These are phyloP conservation scores for Fusarium agapanthi DNA, from an alignment of 2,329 filamentous ascomycete species.

Conservation along the genomic window DNA sequence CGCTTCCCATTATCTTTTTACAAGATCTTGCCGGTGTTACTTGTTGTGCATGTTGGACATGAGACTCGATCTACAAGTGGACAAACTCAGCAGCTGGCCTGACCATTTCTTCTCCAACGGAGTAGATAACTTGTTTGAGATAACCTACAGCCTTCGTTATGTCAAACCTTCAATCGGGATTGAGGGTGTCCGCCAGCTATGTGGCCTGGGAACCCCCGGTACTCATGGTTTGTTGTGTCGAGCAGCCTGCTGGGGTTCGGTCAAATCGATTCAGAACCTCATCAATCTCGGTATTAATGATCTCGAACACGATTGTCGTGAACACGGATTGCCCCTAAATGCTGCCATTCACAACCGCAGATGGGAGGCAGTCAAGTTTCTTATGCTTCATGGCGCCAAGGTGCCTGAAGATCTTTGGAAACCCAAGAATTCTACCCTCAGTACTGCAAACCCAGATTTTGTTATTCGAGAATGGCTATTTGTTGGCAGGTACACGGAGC, in stretches of 20 bases:
- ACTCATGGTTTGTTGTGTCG: not conserved
- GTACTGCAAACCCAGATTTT: not conserved
- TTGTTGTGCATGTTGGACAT: not conserved
- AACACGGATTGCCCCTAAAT: not conserved
- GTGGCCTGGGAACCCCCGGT: not conserved
- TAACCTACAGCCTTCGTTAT: not conserved
- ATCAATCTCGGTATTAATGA: not conserved
- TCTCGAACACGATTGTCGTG: not conserved
- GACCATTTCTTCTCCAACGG: not conserved
- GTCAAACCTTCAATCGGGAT: not conserved
- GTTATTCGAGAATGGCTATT: not conserved
- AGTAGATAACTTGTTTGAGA: rapidly evolving
- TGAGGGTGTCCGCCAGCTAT: not conserved
- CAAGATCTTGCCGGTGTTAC: not conserved
- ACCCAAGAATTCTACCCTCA: rapidly evolving
- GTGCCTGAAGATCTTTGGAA: not conserved
- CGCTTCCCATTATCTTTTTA: not conserved
- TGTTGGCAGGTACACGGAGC: not conserved
- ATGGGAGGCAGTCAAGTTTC: not conserved
- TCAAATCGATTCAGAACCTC: not conserved
- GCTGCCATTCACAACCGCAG: not conserved
- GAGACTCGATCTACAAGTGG: not conserved
- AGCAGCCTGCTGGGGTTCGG: not conserved
- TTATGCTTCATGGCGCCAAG: not conserved
- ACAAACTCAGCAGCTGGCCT: not conserved